Base-by-base conservation (phyloP, 2,329 filamentous ascomycete genomes). In the Trichoderma afroharzianum region DNA sequence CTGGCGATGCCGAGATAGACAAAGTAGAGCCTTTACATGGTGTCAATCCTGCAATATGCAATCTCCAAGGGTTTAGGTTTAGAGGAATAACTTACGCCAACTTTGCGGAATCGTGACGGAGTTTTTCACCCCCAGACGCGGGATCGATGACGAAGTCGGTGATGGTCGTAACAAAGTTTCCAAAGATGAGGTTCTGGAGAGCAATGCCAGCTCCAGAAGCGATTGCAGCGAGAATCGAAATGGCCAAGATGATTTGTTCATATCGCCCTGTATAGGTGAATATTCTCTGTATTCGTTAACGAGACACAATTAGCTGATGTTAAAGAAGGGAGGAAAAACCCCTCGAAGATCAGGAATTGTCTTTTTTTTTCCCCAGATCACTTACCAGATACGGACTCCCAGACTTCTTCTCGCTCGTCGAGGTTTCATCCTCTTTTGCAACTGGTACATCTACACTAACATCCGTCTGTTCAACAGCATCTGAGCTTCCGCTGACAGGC, bases 1-100 rank as follows among this genome's bases (percentile, higher is more conserved):
- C 86, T 84, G 0, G 79, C 87, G 64, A 89, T 80, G 74, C 88
- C 88, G 14, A 90, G 80, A 73, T 89, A 90, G 30, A 90, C 81
- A 74, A 90, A 88, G 76, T 86, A 89, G 6, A 90, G 79, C 0
- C 85, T 86, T 75, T 26, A 2, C 76, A 43, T 18, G 82, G 9
- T 84, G 83, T 3, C 78, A 53, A 84, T 63, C 85, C 74, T 75
- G 86, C 85, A 18, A 14, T 14, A 47, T 9, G 11, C 3, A 9
- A 15, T 32, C 8, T n/a, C 3, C 12, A 18, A 2, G 9, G 3
- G 6, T 6, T 15, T 18, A 21, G 12, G 21, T 21, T 11, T 11
- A 15, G 28, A 5, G 26, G 11, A 58, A 15, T 6, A 6, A 68
- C 79, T 70, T 68, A 81, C 81, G 80, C 79, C 33, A 81, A 74